Evolutionary conservation across 805 yeast species (phyloP).

Genomic region (Sungouiozyma ichnusensis): DNA sequence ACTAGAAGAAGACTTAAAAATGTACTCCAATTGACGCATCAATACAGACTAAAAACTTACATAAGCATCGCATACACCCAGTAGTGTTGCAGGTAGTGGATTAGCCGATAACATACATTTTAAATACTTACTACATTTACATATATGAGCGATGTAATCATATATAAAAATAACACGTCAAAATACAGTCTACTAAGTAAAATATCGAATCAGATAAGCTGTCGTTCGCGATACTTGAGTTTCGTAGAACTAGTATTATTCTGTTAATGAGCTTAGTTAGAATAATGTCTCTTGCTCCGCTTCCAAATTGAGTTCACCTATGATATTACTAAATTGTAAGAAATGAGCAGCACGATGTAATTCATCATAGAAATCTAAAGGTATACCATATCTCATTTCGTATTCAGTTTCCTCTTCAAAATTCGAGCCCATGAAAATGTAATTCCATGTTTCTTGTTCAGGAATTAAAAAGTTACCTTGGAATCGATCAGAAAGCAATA

Average conservation of each 20-base stretch:
- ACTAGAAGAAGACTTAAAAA: too few relatives aligned
- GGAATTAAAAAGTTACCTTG: constrained; percentile 85
- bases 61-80: too few relatives aligned
- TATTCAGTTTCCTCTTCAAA: constrained; percentile 58
- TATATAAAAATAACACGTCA: too few relatives aligned
- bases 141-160: too few relatives aligned
- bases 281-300: constrained; percentile 61
- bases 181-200: too few relatives aligned
- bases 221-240: too few relatives aligned
- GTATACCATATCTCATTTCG: constrained; percentile 63
- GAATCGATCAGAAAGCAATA: constrained; percentile 62
- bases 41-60: too few relatives aligned
- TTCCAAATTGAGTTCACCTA: constrained; percentile 39
- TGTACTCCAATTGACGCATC: too few relatives aligned
- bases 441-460: constrained; percentile 78
- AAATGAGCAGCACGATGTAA: constrained; percentile 86
- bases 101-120: too few relatives aligned
- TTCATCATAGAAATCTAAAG: constrained; percentile 75
- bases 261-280: constrained; percentile 12
- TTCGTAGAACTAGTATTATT: neutral
- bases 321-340: constrained; percentile 57
- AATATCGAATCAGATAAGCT: too few relatives aligned
- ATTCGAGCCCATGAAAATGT: constrained; percentile 75
- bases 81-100: too few relatives aligned
- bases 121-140: too few relatives aligned